phyloP scores from a whole-genome alignment of 257 asterid genomes.

The Mitragyna speciosa region DNA sequence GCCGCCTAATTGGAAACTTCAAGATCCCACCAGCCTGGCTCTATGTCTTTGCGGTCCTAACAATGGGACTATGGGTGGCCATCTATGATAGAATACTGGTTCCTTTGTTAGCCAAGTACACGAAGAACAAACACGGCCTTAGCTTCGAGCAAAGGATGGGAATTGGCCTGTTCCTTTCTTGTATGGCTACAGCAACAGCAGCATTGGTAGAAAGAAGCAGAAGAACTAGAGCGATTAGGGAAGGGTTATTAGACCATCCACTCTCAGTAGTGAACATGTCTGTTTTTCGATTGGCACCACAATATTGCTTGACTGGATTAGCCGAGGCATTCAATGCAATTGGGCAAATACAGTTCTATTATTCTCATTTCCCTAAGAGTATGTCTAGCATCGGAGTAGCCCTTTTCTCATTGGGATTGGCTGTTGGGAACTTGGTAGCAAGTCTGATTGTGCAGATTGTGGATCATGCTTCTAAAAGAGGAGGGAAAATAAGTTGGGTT shows the following conservation, averaged over 20 bases:
- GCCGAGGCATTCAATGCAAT: constrained; percentile 68
- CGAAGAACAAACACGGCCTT: constrained; percentile 49
- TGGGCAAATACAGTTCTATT: constrained; percentile 59
- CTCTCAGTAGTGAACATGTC: constrained; percentile 49
- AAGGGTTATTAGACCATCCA: constrained; percentile 45
- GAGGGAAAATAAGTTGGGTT: constrained; percentile 61
- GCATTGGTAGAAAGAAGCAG: constrained; percentile 60
- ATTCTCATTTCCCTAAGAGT: constrained; percentile 59
- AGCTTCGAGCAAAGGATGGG: constrained; percentile 56
- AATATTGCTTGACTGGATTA: constrained; percentile 46
- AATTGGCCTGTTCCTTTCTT: constrained; percentile 51
- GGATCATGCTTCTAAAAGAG: constrained; percentile 30
- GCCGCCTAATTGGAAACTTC: constrained; percentile 42
- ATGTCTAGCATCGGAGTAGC: constrained; percentile 69
- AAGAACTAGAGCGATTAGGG: constrained; percentile 38
- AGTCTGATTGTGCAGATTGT: constrained; percentile 44
- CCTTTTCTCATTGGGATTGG: constrained; percentile 46
- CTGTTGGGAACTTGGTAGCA: constrained; percentile 51
- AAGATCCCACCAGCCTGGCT: constrained; percentile 60
- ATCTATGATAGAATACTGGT: constrained; percentile 57
- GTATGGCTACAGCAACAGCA: constrained; percentile 40
- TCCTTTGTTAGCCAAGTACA: constrained; percentile 42
- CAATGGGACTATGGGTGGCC: constrained; percentile 54
- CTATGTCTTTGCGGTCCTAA: constrained; percentile 36
- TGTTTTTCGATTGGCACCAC: constrained; percentile 67